These are phyloP conservation scores for Colletotrichum lentis DNA, from an alignment of 2,329 filamentous ascomycete species.

Conservation along the genomic window DNA sequence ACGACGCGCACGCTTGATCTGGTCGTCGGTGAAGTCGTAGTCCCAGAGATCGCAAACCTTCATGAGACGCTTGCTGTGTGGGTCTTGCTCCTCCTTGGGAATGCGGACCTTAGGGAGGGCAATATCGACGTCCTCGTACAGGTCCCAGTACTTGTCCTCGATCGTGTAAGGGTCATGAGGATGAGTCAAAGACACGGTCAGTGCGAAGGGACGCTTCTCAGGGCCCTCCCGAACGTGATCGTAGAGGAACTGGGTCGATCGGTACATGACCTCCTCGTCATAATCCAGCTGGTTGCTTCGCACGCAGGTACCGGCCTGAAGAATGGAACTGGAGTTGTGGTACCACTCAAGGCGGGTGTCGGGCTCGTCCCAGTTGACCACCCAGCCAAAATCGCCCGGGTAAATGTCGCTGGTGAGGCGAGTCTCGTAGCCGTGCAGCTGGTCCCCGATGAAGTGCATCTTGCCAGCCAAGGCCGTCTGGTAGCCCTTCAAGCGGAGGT, in stretches of 20 bases:
- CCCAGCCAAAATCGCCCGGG: constrained; percentile 92
- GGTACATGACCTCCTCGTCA: constrained; percentile 95
- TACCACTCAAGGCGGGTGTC: constrained; percentile 90
- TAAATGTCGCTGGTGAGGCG: constrained; percentile 95
- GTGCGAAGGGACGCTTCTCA: constrained; percentile 77
- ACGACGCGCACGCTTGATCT: constrained; percentile 83
- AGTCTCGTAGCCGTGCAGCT: constrained; percentile 92
- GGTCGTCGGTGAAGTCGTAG: constrained; percentile 82
- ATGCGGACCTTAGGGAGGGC: constrained; percentile 81
- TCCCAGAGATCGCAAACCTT: constrained; percentile 89
- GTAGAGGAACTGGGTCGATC: constrained; percentile 87
- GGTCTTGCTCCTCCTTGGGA: constrained; percentile 81
- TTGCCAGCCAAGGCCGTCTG: constrained; percentile 92
- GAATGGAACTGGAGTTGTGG: constrained; percentile 92
- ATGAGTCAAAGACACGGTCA: constrained; percentile 92
- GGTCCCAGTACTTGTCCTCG: constrained; percentile 90
- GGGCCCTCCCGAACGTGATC: constrained; percentile 85
- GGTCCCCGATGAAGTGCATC: constrained; percentile 97
- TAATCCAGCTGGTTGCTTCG: constrained; percentile 96
- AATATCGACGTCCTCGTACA: constrained; percentile 90
- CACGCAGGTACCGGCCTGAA: constrained; percentile 87
- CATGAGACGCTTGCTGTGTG: constrained; percentile 85
- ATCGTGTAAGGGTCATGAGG: constrained; percentile 96
- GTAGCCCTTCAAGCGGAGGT: constrained; percentile 83
- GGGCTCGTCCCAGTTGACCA: constrained; percentile 93